Percentiles rank a stretch among this genome's conserved stretches.
phyloP scores from a whole-genome alignment of 768 basidiomycete species.

The Macrolepiota dolichaula region DNA sequence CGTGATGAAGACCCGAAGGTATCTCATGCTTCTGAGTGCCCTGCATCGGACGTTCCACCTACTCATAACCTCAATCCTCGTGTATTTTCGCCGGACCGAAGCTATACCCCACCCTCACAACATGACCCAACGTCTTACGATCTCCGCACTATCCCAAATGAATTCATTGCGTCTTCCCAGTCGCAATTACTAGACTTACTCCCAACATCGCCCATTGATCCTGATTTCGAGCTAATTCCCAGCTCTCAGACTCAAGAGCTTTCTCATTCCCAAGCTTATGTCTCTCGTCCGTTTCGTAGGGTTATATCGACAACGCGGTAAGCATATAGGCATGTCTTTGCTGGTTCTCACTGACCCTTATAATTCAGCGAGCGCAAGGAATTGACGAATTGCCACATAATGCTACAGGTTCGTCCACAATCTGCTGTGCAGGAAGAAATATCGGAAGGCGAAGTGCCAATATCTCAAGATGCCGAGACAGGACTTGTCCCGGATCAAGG shows the following conservation, averaged over 20 bases:
- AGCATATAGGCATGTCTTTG: neutral
- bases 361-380: neutral
- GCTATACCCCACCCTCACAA: neutral
- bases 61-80: neutral
- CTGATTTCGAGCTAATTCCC: slow-evolving; percentile 29
- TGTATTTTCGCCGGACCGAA: slow-evolving; percentile 18
- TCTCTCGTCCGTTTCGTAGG: neutral
- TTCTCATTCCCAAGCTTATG: neutral
- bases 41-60: neutral
- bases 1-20: slow-evolving; percentile 9
- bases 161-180: slow-evolving; percentile 9
- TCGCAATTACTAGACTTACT: slow-evolving; percentile 3
- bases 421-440: neutral
- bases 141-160: neutral
- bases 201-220: neutral
- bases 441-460: neutral
- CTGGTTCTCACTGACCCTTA: neutral
- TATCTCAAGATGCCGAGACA: neutral
- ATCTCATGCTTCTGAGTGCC: neutral
- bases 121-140: neutral
- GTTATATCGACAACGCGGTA: neutral
- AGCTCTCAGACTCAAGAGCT: slow-evolving; percentile 45
- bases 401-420: neutral
- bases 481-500: neutral
- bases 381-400: neutral